Percentiles rank a stretch among this genome's conserved stretches.
Evolutionary conservation across 176 grass and related monocot species (phyloP).

Genomic region (Phyllostachys edulis): DNA sequence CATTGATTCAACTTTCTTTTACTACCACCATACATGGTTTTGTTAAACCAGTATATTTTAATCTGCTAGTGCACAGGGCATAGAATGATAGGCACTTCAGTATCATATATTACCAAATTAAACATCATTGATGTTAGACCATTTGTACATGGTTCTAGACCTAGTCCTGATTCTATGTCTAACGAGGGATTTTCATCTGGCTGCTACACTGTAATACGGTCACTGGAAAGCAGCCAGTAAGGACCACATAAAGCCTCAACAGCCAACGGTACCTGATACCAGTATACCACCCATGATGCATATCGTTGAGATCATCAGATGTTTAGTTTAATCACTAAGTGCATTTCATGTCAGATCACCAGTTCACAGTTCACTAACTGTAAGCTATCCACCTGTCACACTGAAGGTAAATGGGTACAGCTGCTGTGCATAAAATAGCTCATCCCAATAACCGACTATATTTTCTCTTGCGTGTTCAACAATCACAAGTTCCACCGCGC

Average conservation of each 20-base stretch:
- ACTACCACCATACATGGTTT: not conserved
- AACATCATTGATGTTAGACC: not conserved
- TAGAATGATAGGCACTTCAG: not conserved
- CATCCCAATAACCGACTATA: not conserved
- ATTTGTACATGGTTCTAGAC: not conserved
- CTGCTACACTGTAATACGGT: not conserved
- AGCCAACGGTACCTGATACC: not conserved
- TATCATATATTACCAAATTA: not conserved
- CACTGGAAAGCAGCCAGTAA: not conserved
- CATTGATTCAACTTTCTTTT: constrained; percentile 14
- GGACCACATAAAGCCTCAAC: not conserved
- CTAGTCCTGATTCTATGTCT: constrained; percentile 14
- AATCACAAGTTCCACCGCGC: not conserved
- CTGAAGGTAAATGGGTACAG: not conserved
- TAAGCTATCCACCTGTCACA: not conserved
- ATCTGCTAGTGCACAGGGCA: constrained; percentile 11
- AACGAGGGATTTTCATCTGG: constrained; percentile 6
- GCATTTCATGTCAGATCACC: not conserved
- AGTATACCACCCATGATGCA: not conserved
- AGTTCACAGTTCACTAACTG: not conserved
- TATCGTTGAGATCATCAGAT: not conserved
- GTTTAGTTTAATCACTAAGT: not conserved
- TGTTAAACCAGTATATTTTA: not conserved
- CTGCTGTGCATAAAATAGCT: not conserved
- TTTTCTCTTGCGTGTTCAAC: not conserved